phyloP scores from a whole-genome alignment of 176 grass and related monocot species.

The barley (Hordeum vulgare) region MorexV3_pseudomolecules_assembly NC_058522.1:61117901-61118400 shows the following conservation, averaged over 20 bases:
- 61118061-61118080: background rate
- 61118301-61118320: too few relatives aligned
- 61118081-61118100: background rate
- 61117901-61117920: background rate
- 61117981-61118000: conserved; percentile 30
- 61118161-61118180: background rate
- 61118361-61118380: too few relatives aligned
- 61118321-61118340: too few relatives aligned
- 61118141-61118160: background rate
- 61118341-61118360: too few relatives aligned
- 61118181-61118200: background rate
- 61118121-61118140: conserved; percentile 3
- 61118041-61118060: conserved; percentile 19
- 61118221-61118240: too few relatives aligned
- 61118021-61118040: conserved; percentile 22
- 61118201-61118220: background rate
- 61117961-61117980: conserved; percentile 8
- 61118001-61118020: conserved; percentile 16
- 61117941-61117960: background rate
- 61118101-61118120: background rate
- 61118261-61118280: too few relatives aligned
- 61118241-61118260: too few relatives aligned
- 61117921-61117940: background rate
- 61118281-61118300: too few relatives aligned
- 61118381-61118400: too few relatives aligned